A percentile compares a stretch with the other conserved stretches of the same genome.
Evolutionary conservation across 2,329 filamentous ascomycete species (phyloP).

Genomic region (Dothistroma septosporum): DNA sequence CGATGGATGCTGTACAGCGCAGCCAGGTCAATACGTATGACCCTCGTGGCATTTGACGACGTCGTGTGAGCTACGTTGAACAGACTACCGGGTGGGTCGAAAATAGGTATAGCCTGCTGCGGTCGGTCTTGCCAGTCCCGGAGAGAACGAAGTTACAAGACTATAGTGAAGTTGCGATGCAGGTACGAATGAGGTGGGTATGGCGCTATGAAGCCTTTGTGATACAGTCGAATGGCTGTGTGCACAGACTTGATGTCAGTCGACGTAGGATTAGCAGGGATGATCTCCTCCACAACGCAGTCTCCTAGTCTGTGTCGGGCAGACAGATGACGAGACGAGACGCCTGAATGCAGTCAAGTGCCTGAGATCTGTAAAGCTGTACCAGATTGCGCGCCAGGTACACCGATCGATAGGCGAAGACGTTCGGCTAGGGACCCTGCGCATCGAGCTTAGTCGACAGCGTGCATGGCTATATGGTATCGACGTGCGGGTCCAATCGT

Average conservation of each 20-base stretch:
- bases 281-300: slow-evolving; percentile 12
- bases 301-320: slow-evolving; percentile 2
- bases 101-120: background rate
- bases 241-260: slow-evolving; percentile 2
- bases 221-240: slow-evolving; percentile 5
- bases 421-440: slow-evolving; percentile 9
- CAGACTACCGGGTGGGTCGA: background rate
- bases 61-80: too few species aligned
- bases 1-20: background rate
- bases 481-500: background rate
- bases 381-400: slow-evolving; percentile 11
- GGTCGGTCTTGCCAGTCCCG: slow-evolving; percentile 2
- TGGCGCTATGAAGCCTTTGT: slow-evolving; percentile 11
- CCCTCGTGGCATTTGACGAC: background rate
- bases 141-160: background rate
- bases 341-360: slow-evolving; percentile 9
- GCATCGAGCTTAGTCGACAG: slow-evolving; percentile 6
- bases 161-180: slow-evolving; percentile 1
- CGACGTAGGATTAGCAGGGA: slow-evolving; percentile 8
- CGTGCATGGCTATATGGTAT: background rate
- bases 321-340: slow-evolving; percentile 9
- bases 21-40: background rate
- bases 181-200: slow-evolving; percentile 8
- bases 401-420: slow-evolving; percentile 18
- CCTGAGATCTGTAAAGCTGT: slow-evolving; percentile 13